Conservation (phyloP, 331 rosid genomes). For the Quercus lobata region DNA sequence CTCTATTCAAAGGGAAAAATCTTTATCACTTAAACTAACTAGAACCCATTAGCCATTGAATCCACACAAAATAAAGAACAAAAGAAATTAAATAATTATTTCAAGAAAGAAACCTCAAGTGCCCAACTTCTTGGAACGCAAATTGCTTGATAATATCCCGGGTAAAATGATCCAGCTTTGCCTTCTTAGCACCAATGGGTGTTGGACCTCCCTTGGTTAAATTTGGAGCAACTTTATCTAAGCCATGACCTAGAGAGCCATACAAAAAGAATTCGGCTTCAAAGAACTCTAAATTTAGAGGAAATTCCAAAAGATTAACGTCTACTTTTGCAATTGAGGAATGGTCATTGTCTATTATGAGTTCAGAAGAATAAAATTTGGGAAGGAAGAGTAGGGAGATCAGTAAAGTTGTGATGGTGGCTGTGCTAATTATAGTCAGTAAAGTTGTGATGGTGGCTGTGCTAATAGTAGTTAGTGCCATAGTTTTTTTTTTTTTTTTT, state of each 20-base stretch:
- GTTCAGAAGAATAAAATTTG: background rate
- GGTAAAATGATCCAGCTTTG: conserved; percentile 23
- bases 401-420: conserved; percentile 15
- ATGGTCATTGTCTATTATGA: too few relatives aligned
- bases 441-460: conserved; percentile 11
- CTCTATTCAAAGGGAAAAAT: too few relatives aligned
- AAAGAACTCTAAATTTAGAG: conserved; percentile 69
- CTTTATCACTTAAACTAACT: too few relatives aligned
- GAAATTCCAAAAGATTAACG: conserved; percentile 56
- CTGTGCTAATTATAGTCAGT: background rate
- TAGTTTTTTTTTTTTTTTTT: background rate
- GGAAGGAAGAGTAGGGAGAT: conserved; percentile 9
- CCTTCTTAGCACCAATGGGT: conserved; percentile 61
- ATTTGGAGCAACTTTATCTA: conserved; percentile 54
- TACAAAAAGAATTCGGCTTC: conserved; percentile 80
- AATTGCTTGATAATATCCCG: conserved; percentile 59
- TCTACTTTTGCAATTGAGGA: conserved; percentile 19
- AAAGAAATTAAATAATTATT: background rate
- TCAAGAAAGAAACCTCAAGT: conserved; percentile 45
- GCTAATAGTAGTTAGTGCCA: background rate
- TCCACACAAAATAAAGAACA: too few relatives aligned
- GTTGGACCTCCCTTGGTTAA: conserved; percentile 60
- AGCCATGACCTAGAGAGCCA: conserved; percentile 61
- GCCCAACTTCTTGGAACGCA: conserved; percentile 88
- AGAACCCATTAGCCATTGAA: too few relatives aligned